phyloP scores from a whole-genome alignment of 768 basidiomycete species.

The Leccinum imitatum region DNA sequence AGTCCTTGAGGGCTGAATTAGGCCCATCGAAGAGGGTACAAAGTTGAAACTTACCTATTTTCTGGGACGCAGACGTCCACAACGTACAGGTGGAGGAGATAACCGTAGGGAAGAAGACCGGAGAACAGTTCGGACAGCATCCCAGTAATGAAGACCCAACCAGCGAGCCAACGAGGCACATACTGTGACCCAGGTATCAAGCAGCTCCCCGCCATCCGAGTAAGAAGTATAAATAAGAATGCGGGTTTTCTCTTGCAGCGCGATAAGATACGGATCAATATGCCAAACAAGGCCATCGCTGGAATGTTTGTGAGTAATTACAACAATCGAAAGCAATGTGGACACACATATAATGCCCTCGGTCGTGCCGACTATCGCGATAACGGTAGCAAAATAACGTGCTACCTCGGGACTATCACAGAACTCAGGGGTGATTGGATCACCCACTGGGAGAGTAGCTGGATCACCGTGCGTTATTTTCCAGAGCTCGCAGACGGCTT shows the following conservation, averaged over 20 bases:
- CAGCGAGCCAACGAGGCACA: slow-evolving; percentile 13
- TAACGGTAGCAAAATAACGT: slow-evolving; percentile 21
- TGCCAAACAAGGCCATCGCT: slow-evolving; percentile 28
- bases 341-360: slow-evolving; percentile 25
- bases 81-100: slow-evolving; percentile 30
- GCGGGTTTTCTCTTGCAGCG: slow-evolving; percentile 28
- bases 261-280: slow-evolving; percentile 25
- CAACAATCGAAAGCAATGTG: neutral
- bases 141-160: slow-evolving; percentile 20
- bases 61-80: slow-evolving; percentile 28
- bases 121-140: slow-evolving; percentile 19
- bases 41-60: slow-evolving; percentile 16
- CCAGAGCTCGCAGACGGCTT: slow-evolving; percentile 29
- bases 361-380: slow-evolving; percentile 15
- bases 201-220: slow-evolving; percentile 11
- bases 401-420: slow-evolving; percentile 26
- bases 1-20: slow-evolving; percentile 23
- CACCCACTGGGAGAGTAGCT: slow-evolving; percentile 7
- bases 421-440: slow-evolving; percentile 7
- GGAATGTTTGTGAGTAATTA: slow-evolving; percentile 1
- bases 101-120: slow-evolving; percentile 7
- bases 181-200: slow-evolving; percentile 20
- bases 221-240: slow-evolving; percentile 12
- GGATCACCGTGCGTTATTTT: slow-evolving; percentile 11
- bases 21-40: neutral